Conservation (phyloP, 148 eudicot genomes). For the Chenopodium berlandieri region DNA sequence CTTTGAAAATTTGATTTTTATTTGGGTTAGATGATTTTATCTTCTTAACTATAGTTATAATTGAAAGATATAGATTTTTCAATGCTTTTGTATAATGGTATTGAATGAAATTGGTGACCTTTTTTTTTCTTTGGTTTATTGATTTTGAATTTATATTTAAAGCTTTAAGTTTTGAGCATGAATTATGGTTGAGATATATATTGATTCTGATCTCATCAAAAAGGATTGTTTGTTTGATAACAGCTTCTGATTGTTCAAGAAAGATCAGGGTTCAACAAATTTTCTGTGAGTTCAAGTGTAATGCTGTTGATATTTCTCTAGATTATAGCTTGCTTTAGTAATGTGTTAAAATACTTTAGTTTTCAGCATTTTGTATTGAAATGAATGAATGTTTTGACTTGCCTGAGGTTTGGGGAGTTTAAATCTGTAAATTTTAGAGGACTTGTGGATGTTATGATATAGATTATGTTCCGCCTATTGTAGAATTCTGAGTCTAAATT, state of each 20-base stretch:
- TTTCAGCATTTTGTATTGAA: neutral
- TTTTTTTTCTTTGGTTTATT: neutral
- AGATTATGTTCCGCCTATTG: too few species aligned
- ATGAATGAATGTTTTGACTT: neutral
- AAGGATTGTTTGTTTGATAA: neutral
- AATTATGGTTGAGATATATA: neutral
- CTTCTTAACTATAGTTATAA: neutral
- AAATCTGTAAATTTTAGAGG: too few species aligned
- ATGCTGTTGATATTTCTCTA: slow-evolving; percentile 1
- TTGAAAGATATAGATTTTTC: neutral
- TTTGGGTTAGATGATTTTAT: neutral
- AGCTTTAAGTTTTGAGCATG: neutral
- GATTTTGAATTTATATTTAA: neutral
- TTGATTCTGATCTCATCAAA: neutral
- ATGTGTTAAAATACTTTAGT: neutral
- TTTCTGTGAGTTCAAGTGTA: neutral
- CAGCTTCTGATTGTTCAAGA: slow-evolving; percentile 5
- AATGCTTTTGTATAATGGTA: neutral
- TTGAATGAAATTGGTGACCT: slow-evolving; percentile 10
- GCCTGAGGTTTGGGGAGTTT: too few species aligned
- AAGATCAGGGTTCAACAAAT: neutral
- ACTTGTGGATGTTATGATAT: too few species aligned
- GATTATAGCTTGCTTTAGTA: slow-evolving; percentile 9
- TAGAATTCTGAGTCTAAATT: too few species aligned
- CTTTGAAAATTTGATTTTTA: neutral